phyloP scores from a whole-genome alignment of 169 alveolate species.

The Cryptosporidium muris region DNA sequence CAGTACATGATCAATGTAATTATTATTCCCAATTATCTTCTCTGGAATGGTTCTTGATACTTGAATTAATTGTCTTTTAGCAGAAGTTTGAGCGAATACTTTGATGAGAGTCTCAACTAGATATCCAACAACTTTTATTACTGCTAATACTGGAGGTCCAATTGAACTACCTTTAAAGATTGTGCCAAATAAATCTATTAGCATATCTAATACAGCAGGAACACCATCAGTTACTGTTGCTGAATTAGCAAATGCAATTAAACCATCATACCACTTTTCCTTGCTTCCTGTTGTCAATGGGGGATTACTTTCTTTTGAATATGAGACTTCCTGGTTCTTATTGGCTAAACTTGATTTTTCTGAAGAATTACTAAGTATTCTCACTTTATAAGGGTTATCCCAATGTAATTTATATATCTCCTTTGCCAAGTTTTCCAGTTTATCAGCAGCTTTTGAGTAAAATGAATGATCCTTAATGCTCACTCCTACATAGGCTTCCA shows the following conservation, averaged over 20 bases:
- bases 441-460: conserved; percentile 8
- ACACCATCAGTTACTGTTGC: conserved; percentile 39
- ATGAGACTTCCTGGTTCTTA: neutral
- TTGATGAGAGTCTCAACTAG: conserved; percentile 40
- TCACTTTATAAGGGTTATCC: neutral
- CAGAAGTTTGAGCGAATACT: conserved; percentile 9
- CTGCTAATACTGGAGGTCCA: conserved; percentile 39
- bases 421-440: conserved; percentile 18
- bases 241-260: conserved; percentile 33
- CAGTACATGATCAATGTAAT: no score
- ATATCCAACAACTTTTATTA: conserved; percentile 38
- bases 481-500: no score
- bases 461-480: no score
- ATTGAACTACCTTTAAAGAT: conserved; percentile 22
- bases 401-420: conserved; percentile 14
- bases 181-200: conserved; percentile 21
- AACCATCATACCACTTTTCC: conserved; percentile 67
- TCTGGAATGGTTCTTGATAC: conserved; percentile 46
- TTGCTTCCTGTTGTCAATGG: conserved; percentile 2
- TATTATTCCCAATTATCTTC: neutral
- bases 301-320: neutral
- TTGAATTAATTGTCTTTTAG: conserved; percentile 32
- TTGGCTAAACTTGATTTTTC: neutral
- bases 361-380: conserved; percentile 14
- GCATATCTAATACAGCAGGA: conserved; percentile 52